Evolutionary conservation across 2,329 filamentous ascomycete species (phyloP).

Genomic region (Scortechinia acanthostroma): DNA sequence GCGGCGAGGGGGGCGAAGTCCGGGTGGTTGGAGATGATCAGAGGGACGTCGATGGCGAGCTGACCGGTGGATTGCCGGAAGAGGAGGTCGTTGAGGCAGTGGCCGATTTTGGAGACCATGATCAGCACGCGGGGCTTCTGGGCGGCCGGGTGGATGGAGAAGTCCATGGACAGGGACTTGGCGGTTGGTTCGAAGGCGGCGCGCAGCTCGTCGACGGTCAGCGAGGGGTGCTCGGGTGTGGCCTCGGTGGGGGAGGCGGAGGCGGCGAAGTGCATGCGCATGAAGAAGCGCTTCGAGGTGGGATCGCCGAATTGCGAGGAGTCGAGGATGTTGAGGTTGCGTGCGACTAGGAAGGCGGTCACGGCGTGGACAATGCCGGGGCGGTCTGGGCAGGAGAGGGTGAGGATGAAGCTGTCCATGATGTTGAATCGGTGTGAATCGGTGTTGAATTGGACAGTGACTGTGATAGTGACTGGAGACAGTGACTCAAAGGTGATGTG

Average conservation of each 20-base stretch:
- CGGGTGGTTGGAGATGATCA: slow-evolving; percentile 77
- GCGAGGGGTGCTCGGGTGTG: slow-evolving; percentile 38
- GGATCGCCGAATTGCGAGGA: slow-evolving; percentile 79
- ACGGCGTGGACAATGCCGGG: slow-evolving; percentile 80
- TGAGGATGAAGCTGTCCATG: slow-evolving; percentile 64
- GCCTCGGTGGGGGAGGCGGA: slow-evolving; percentile 15
- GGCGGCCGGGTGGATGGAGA: slow-evolving; percentile 60
- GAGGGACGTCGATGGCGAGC: slow-evolving; percentile 66
- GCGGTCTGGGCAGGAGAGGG: slow-evolving; percentile 77
- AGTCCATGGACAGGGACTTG: slow-evolving; percentile 58
- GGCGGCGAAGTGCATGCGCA: slow-evolving; percentile 71
- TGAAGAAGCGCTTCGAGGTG: slow-evolving; percentile 72
- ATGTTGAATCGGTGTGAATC: not conserved
- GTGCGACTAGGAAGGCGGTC: slow-evolving; percentile 67
- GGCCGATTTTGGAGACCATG: slow-evolving; percentile 85
- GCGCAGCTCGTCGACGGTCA: slow-evolving; percentile 26
- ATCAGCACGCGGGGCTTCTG: slow-evolving; percentile 72
- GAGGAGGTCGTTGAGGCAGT: slow-evolving; percentile 77
- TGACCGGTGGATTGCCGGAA: slow-evolving; percentile 73
- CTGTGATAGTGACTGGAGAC: too few relatives aligned
- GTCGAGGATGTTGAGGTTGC: slow-evolving; percentile 75
- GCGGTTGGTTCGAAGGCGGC: slow-evolving; percentile 54
- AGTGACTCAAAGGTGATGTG: too few relatives aligned
- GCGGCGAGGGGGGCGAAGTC: slow-evolving; percentile 64
- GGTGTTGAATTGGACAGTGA: slow-evolving; percentile 1